phyloP scores from a whole-genome alignment of 306 rosid genomes.

The Pterocarpus santalinus region DNA sequence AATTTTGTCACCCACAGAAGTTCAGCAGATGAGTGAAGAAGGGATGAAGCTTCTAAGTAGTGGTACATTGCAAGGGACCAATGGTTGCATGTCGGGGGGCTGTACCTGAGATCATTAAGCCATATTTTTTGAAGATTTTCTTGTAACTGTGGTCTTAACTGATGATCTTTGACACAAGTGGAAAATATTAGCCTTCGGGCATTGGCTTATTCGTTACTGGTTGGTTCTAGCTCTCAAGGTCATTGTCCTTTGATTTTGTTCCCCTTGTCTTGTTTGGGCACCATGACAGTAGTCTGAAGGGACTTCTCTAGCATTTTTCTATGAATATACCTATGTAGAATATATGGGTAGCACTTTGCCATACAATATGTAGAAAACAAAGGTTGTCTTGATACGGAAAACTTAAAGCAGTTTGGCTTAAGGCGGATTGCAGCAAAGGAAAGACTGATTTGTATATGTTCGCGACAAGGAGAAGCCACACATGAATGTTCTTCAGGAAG shows the following conservation, averaged over 20 bases:
- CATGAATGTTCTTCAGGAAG: neutral
- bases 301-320: neutral
- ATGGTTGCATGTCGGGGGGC: conserved; percentile 31
- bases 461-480: neutral
- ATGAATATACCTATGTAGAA: too few relatives aligned
- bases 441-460: too few relatives aligned
- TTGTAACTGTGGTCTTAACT: neutral
- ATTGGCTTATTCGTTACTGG: too few relatives aligned
- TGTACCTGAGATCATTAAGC: neutral
- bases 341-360: too few relatives aligned
- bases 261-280: neutral
- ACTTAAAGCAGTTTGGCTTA: too few relatives aligned
- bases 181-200: neutral
- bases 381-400: too few relatives aligned
- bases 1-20: conserved; percentile 82
- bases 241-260: neutral
- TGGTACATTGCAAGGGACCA: conserved; percentile 70
- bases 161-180: neutral
- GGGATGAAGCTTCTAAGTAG: conserved; percentile 84
- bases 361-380: neutral
- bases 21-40: conserved; percentile 86
- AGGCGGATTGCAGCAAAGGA: too few relatives aligned
- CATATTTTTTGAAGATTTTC: neutral
- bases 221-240: too few relatives aligned
- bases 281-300: neutral